A percentile compares a stretch with the other conserved stretches of the same genome.
phyloP scores from a whole-genome alignment of 2,329 filamentous ascomycete genomes.

The Diplodia sapinea region DNA sequence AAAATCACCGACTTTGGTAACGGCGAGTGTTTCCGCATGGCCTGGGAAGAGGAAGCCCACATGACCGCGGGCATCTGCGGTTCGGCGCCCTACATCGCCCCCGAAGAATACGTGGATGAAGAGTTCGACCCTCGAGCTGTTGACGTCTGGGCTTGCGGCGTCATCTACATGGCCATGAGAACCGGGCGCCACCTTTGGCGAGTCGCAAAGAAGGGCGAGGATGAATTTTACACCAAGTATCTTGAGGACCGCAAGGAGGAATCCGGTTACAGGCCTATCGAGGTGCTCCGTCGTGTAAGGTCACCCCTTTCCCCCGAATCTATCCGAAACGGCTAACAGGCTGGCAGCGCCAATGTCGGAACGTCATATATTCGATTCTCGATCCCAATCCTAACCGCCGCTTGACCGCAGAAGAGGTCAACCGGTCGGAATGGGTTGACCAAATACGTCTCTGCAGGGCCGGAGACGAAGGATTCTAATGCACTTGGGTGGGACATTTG shows the following conservation, averaged over 20 bases:
- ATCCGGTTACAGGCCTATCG: constrained; percentile 94
- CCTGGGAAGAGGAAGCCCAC: constrained; percentile 97
- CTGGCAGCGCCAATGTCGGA: constrained; percentile 86
- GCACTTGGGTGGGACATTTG: constrained; percentile 30
- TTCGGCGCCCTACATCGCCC: constrained; percentile 95
- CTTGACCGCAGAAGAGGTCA: constrained; percentile 92
- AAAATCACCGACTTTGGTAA: constrained; percentile 99
- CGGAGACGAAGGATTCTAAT: constrained; percentile 88
- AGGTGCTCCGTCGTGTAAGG: constrained; percentile 87
- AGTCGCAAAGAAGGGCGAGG: constrained; percentile 94
- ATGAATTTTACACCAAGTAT: constrained; percentile 96
- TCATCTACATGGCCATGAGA: constrained; percentile 99
- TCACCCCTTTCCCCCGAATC: background rate
- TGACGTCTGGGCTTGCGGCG: constrained; percentile 96
- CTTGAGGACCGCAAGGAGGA: constrained; percentile 91
- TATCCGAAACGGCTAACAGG: constrained; percentile 32
- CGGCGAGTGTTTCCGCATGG: constrained; percentile 99
- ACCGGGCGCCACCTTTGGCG: constrained; percentile 96
- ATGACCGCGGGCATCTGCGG: constrained; percentile 98
- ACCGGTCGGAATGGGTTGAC: constrained; percentile 98
- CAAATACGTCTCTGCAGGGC: constrained; percentile 98
- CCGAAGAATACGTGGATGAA: constrained; percentile 92
- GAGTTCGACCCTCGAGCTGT: constrained; percentile 98
- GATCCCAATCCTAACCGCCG: constrained; percentile 92
- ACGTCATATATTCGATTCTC: constrained; percentile 98